These are phyloP conservation scores for Heterobasidion annosum DNA, from an alignment of 1,284 basidiomycete species.

Conservation along the genomic window DNA sequence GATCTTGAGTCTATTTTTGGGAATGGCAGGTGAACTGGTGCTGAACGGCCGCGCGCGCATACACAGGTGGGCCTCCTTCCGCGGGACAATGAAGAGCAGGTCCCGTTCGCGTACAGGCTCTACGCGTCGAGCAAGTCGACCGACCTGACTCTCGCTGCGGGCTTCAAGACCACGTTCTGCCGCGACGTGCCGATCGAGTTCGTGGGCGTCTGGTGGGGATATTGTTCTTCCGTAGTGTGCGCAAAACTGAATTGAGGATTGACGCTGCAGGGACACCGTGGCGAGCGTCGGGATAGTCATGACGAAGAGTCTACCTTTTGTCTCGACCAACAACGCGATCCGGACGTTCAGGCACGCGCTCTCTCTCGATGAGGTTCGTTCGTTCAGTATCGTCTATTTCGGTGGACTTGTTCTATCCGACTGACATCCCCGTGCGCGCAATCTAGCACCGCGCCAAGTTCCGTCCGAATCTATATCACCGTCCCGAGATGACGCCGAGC, in stretches of 20 bases:
- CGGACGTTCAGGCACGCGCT: conserved; percentile 54
- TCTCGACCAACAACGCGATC: conserved; percentile 46
- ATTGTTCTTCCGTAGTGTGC: background rate
- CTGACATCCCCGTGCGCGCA: conserved; percentile 1
- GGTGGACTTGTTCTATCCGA: background rate
- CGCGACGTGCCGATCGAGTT: conserved; percentile 51
- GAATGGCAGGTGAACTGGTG: background rate
- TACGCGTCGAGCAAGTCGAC: conserved; percentile 38
- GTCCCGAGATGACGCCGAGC: conserved; percentile 13
- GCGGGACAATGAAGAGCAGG: conserved; percentile 46
- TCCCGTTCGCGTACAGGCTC: conserved; percentile 59
- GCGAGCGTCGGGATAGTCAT: conserved; percentile 53
- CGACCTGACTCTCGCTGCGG: conserved; percentile 30
- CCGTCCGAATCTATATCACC: conserved; percentile 41
- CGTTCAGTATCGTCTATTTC: background rate
- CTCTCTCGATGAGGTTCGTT: conserved; percentile 50
- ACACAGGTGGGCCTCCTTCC: conserved; percentile 51
- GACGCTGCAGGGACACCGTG: conserved; percentile 52
- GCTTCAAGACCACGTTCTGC: conserved; percentile 63
- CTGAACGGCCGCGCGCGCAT: background rate
- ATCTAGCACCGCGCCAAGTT: conserved; percentile 44
- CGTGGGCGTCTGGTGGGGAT: conserved; percentile 52
- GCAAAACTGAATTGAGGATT: background rate
- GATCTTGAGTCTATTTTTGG: background rate
- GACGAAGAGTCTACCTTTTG: conserved; percentile 51